These are phyloP conservation scores for Fraxinus pennsylvanica DNA, from an alignment of 257 asterid species.

Conservation along the genomic window DNA sequence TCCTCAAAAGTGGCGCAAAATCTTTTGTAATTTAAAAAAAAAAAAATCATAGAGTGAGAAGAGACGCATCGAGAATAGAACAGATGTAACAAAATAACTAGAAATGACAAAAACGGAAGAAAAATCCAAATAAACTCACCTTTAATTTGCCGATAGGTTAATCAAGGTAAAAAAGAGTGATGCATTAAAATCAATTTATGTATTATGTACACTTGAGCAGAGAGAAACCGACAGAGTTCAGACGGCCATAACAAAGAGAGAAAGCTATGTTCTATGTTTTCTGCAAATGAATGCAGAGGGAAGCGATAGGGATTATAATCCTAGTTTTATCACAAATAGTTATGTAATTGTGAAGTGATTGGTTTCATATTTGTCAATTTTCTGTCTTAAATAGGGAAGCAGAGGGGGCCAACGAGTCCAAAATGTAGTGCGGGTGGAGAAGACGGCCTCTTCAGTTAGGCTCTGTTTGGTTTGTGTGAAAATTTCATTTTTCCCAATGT, in stretches of 20 bases:
- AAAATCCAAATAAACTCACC: constrained; percentile 34
- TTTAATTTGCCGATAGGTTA: constrained; percentile 19
- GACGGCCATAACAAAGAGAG: constrained; percentile 60
- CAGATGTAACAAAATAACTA: background rate
- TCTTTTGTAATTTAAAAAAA: background rate
- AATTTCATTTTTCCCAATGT: background rate
- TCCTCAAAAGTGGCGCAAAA: background rate
- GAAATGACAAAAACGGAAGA: background rate
- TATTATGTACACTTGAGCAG: background rate
- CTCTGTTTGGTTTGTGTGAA: constrained; percentile 25
- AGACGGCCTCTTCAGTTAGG: constrained; percentile 1
- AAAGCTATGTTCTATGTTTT: constrained; percentile 25
- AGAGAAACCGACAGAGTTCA: constrained; percentile 35
- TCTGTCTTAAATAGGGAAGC: background rate
- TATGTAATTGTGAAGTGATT: background rate
- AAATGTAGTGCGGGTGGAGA: background rate
- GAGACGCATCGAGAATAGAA: constrained; percentile 8
- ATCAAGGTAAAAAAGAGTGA: constrained; percentile 3
- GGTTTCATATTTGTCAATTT: background rate
- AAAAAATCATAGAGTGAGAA: background rate
- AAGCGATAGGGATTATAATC: constrained; percentile 7
- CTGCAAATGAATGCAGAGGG: constrained; percentile 7
- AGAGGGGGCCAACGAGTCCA: background rate
- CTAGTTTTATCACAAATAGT: constrained; percentile 16
- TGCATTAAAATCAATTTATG: background rate